These are phyloP conservation scores for Starmerella vaccinii DNA, from an alignment of 805 yeast genomes.

Conservation along the genomic window DNA sequence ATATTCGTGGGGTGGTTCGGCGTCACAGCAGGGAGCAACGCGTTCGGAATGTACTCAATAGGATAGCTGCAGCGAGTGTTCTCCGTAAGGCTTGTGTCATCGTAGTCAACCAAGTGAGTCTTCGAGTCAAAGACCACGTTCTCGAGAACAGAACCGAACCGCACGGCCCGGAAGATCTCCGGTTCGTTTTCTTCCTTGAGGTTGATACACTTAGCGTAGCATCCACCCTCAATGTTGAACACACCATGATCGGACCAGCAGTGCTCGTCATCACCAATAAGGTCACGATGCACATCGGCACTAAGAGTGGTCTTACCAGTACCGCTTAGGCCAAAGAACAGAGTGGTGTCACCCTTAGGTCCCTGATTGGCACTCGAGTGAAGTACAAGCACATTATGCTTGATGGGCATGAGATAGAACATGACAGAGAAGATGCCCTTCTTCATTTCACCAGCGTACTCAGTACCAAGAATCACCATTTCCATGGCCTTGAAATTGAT, in stretches of 20 bases:
- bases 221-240: conserved; percentile 98
- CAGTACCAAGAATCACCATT: conserved; percentile 97
- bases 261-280: conserved; percentile 98
- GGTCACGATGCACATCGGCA: conserved; percentile 86
- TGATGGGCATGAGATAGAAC: conserved; percentile 97
- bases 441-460: conserved; percentile 99
- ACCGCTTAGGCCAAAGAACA: conserved; percentile 94
- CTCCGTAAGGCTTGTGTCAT: conserved; percentile 74
- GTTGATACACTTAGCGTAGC: conserved; percentile 95
- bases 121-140: conserved; percentile 76
- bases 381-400: conserved; percentile 78
- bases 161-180: conserved; percentile 89
- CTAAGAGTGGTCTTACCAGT: conserved; percentile 96
- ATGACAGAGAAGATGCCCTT: conserved; percentile 97
- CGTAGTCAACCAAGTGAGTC: conserved; percentile 77
- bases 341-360: conserved; percentile 71
- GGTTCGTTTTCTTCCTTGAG: conserved; percentile 89
- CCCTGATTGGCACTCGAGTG: conserved; percentile 96
- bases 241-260: conserved; percentile 99
- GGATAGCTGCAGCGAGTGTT: conserved; percentile 99
- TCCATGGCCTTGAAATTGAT: conserved; percentile 96
- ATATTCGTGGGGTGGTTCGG: conserved; percentile 87
- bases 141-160: conserved; percentile 89
- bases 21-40: conserved; percentile 89
- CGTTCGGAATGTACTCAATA: conserved; percentile 91